Evolutionary conservation across 495 filamentous ascomycete genomes (phyloP), one percentile per base, ranked within the genome.

Genomic region (Neohortaea acidophila): DNA sequence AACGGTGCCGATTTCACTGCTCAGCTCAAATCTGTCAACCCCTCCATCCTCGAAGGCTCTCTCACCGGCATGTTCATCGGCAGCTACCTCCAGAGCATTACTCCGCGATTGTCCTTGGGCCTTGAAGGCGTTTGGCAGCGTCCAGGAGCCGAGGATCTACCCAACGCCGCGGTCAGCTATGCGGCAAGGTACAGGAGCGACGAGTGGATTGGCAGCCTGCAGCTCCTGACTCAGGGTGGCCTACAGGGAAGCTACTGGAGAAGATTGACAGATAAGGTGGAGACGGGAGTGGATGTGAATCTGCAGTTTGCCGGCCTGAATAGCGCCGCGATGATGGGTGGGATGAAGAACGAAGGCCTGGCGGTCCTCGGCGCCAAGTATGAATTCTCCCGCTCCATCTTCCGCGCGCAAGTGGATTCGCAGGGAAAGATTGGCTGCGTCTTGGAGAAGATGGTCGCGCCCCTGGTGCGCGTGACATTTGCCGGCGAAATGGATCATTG

Each of bases 311-410:
- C 72, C 22, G 84, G 84, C 35, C 63, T 73, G 30, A 63, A 64
- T 30, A 43, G 59, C 24, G 53, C 59, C 20, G 67, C 67, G 22
- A 52, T 51, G 30, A 53, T 58, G 50, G 61, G 56, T 11, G 65
- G 66, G 31, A 55, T 71, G 33, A 70, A 72, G 51, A 84, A 82
- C 53, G 87, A 96, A 50, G 91, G 91, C 30, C 69, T 80, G 34
- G 84, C 89, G 39, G 80, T 85, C 27, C 68, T 94, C 50, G 91
- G 89, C 53, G 84, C 83, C 49, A 99, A 96, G 64, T 99, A 99
- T 59, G 89, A 96, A 55, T 99, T 99, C 76, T 70, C 83, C 41
- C 77, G 81, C 55, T 87, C 83, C 25, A 86, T 81, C 8, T 93
- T 94, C 72, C 73, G 86, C 45, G 89, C 87, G 15, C 91, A 96